These are phyloP conservation scores for Salmacisia buchloeana DNA, from an alignment of 1,284 basidiomycete genomes.

Conservation along the genomic window DNA sequence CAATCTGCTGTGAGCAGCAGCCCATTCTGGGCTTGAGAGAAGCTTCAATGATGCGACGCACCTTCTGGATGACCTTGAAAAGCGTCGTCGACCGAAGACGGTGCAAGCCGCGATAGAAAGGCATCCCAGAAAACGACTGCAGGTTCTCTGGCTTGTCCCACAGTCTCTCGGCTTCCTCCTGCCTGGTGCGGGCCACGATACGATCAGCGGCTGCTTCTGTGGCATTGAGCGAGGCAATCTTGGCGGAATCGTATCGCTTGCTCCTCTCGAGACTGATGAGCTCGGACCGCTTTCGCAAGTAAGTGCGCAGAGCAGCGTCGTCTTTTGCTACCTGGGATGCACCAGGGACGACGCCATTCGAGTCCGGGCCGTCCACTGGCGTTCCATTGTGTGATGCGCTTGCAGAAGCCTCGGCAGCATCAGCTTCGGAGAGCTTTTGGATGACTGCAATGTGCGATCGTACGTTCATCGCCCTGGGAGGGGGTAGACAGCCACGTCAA, in stretches of 20 bases:
- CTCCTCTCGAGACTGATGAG: not conserved
- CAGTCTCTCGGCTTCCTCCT: not conserved
- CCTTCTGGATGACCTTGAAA: slow-evolving; percentile 8
- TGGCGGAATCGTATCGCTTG: not conserved
- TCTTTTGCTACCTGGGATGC: too few relatives aligned
- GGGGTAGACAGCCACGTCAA: too few relatives aligned
- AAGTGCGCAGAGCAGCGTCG: too few relatives aligned
- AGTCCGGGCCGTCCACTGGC: too few relatives aligned
- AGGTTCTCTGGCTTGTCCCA: not conserved
- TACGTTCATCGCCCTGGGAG: slow-evolving; percentile 1
- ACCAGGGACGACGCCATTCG: too few relatives aligned
- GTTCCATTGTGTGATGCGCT: too few relatives aligned
- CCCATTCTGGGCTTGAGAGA: not conserved
- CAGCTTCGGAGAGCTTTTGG: not conserved
- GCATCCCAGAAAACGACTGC: not conserved
- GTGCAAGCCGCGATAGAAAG: not conserved
- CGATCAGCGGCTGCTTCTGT: not conserved
- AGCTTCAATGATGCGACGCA: not conserved
- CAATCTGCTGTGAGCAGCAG: not conserved
- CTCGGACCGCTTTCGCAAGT: not conserved
- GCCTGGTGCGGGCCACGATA: not conserved
- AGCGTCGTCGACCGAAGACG: not conserved
- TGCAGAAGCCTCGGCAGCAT: not conserved
- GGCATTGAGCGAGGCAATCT: not conserved
- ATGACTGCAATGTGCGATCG: slow-evolving; percentile 4